Base-by-base conservation (phyloP, 2,329 filamentous ascomycete genomes). In the Pseudogymnoascus sp. region DNA sequence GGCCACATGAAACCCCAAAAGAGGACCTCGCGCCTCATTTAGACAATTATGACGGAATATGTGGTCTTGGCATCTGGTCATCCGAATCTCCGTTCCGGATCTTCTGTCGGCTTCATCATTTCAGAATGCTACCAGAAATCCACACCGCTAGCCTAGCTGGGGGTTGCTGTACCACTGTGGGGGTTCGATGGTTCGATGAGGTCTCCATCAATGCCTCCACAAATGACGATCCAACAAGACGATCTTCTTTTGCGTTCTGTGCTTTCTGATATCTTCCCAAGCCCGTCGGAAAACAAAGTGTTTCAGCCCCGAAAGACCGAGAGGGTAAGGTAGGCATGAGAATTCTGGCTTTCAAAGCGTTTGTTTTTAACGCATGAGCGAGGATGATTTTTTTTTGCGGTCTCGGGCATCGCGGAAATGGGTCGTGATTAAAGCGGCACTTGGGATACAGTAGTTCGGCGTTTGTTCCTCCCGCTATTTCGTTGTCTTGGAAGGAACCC, bases 41-140 rank as follows among this genome's bases (percentile, higher is more conserved):
- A 55, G 45, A 55, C 25, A 9, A 55, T 11, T 3, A 55, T 55
- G 45, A 55, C 49, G 49, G 49, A 55, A 55, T 55, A 55, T 33
- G 28, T 11, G 49, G 28, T 33, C 49, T 55, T 55, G 49, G 49
- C 49, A 22, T 1, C 49, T 55, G 49, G 49, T 19, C 28, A 55
- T 55, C 49, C 49, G 49, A 55, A 55, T 55, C 49, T 55, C 49
- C 49, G 49, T 55, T 19, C 49, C 49, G n/a, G 49, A 33, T 55
- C 49, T 19, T 8, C 49, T 55, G 25, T 55, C 14, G n/a, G 45
- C 45, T 55, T 55, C 45, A 55, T 52, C 45, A 52, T 52, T 52
- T 52, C 45, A 30, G 25, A 30, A 52, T 30, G 25, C 45, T 16
- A 52, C 45, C 45, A 52, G 12, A 23, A 52, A 28, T n/a, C 45